Conservation (phyloP, 352 stramenopile genomes). For the Globisporangium recalcitrans region DNA sequence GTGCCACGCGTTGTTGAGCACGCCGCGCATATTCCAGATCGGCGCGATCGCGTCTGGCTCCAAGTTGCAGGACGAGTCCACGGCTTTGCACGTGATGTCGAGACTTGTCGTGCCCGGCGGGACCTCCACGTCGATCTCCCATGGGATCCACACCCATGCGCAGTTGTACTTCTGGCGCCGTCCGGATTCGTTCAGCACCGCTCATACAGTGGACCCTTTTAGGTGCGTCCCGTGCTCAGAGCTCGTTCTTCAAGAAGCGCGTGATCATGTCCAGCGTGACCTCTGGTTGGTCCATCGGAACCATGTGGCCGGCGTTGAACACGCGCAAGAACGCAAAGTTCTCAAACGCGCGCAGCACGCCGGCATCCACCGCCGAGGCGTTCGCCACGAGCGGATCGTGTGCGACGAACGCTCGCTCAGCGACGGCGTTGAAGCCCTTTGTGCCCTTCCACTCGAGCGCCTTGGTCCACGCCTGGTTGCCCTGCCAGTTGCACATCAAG, state of each 20-base stretch:
- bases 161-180: slow-evolving; percentile 86
- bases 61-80: slow-evolving; percentile 94
- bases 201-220: too few species aligned
- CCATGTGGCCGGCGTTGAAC: slow-evolving; percentile 52
- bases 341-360: slow-evolving; percentile 30
- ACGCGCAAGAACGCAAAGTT: slow-evolving; percentile 49
- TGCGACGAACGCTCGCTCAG: slow-evolving; percentile 26
- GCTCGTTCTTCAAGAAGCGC: slow-evolving; percentile 36
- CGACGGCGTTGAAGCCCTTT: slow-evolving; percentile 61
- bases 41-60: slow-evolving; percentile 94
- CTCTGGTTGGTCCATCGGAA: slow-evolving; percentile 42
- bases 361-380: slow-evolving; percentile 17
- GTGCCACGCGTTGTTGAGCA: slow-evolving; percentile 97
- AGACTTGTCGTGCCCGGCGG: slow-evolving; percentile 68
- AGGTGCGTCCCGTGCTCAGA: too few species aligned
- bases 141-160: slow-evolving; percentile 97
- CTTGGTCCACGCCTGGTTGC: slow-evolving; percentile 90
- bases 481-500: slow-evolving; percentile 96
- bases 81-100: slow-evolving; percentile 91
- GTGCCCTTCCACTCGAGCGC: slow-evolving; percentile 88
- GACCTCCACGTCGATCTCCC: slow-evolving; percentile 91
- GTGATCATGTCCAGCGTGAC: slow-evolving; percentile 43
- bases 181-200: slow-evolving; percentile 81
- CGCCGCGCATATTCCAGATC: slow-evolving; percentile 97
- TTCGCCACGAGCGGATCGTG: slow-evolving; percentile 24